Evolutionary conservation across 176 grass and related monocot species (phyloP), one percentile per base, ranked within the genome.

Genomic region (Bromus sterilis): DNA sequence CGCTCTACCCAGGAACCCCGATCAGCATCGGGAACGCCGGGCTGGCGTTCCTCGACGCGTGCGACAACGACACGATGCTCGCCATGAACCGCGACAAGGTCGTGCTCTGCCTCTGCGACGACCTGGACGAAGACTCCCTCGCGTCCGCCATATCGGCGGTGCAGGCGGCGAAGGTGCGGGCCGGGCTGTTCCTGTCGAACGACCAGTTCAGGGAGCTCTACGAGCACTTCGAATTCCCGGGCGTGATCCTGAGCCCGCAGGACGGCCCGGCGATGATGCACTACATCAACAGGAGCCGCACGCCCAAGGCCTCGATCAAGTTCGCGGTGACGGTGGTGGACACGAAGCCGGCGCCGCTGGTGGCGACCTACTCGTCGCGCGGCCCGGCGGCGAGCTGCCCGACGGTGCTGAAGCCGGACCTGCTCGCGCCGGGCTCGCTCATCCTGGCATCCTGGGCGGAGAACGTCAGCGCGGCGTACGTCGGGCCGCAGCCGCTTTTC

Each of bases 391-490:
- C 2, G 33, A 91, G 89, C 82, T 88, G 79, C 57, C 91, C 87
- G 20, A 76, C 61, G 49, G 87, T 97, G 25, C 84, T 94, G 9
- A 97, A 97, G 77, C 94, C 91, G 1, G 94, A 94, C 73, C 20
- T 94, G 55, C 80, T 89, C n/a, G 94, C 91, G 7, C 91, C 91
- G 5, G 91, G 91, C 15, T 84, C 89, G 12, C 74, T 86, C 9
- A 89, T 92, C 63, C 37, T 97, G 2, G 89, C 91, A 9, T 88
- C 94, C 0, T 94, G 94, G 94, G 78, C 91, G 2, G 83, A 87
- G 61, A 94, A 97, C 57, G 6, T 80, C 33, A 81, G 75, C 28
- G 88, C 86, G 0, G 48, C 59, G 28, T 12, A 4, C 26, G 94
- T 78, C 14, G 80, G 94, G 8, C 36, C 58, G 18, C 86, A 25